Conservation (phyloP, 1,284 basidiomycete species). For the Apiotrichum veenhuisii region DNA sequence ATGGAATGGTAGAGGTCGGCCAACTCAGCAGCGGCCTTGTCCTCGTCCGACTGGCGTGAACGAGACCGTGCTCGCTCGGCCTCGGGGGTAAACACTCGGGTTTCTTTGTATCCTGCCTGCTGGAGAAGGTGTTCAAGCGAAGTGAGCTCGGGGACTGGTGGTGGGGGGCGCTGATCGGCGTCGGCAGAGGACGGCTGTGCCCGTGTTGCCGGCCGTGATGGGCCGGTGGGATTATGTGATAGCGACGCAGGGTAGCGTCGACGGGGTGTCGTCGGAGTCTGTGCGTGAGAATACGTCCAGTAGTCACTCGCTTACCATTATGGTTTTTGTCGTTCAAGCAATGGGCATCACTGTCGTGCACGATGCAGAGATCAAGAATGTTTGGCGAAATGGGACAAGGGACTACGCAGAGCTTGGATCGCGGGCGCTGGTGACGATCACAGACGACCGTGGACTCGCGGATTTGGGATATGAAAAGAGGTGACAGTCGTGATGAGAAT, state of each 20-base stretch:
- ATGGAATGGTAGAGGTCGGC: constrained; percentile 34
- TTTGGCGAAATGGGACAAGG: background rate
- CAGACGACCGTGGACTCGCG: background rate
- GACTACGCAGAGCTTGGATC: background rate
- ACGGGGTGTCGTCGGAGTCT: constrained; percentile 4
- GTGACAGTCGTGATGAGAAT: background rate
- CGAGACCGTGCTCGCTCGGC: constrained; percentile 55
- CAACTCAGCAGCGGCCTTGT: constrained; percentile 31
- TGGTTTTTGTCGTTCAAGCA: background rate
- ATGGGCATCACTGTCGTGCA: background rate
- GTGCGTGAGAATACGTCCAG: background rate
- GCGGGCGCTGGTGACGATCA: no score
- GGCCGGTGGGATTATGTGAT: constrained; percentile 20
- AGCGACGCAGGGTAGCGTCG: constrained; percentile 22
- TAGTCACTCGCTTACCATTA: background rate
- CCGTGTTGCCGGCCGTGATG: constrained; percentile 15
- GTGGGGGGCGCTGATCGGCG: constrained; percentile 23
- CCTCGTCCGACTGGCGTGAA: constrained; percentile 35
- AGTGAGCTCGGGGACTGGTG: constrained; percentile 47
- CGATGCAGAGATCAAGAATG: background rate
- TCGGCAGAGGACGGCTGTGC: constrained; percentile 19
- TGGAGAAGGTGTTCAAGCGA: constrained; percentile 73
- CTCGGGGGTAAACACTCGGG: constrained; percentile 78
- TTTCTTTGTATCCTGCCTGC: constrained; percentile 85
- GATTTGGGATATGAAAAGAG: background rate